Evolutionary conservation across 202 grass and related monocot genomes (phyloP), one percentile per base, ranked within the genome.

Genomic region (Cymbopogon flexuosus): DNA sequence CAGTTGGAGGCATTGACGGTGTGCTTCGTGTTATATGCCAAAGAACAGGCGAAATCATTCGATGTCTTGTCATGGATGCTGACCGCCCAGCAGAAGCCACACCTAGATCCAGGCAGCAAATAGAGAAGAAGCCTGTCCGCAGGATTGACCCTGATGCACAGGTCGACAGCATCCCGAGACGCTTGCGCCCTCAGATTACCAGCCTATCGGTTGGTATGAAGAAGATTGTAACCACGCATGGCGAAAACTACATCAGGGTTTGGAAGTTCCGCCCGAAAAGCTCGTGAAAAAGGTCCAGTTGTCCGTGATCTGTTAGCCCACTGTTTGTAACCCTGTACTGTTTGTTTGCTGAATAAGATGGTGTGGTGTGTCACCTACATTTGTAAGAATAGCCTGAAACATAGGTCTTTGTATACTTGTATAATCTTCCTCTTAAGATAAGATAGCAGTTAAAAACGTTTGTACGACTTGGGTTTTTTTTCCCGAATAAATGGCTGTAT

Each of bases 181-280:
- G 76, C 49, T 65, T 92, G 34, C 88, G 95, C 47, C 86, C 90
- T 36, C 68, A 85, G 31, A 98, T 98, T 30, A 91, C 84, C 1
- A 83, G 92, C 46, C 60, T 94, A 3, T 84, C 91, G 0, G 86
- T 94, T 13, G 95, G 92, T 45, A 91, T 98, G 92, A 98, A 83
- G 77, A 98, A 98, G 63, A 84, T 98, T n/a, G 90, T 93, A 31
- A 95, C 95, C 13, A 91, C 90, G 0, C 95, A 98, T 75, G 91
- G 86, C 2, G 88, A 91, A 15, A 94, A 95, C 45, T 94, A 86
- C 74, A 84, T 98, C 56, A 78, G 90, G 18, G n/a, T 91, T 5
- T 98, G 88, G 92, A 98, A 84, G 88, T 94, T 98, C 65, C 60
- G 14, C 21, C 51, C 16, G 0, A 30, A 79, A 49, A 49, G 33